A percentile compares a stretch with the other conserved stretches of the same genome.
Conservation (phyloP, 31 red algal genomes). For the Porphyra umbilicalis region DNA sequence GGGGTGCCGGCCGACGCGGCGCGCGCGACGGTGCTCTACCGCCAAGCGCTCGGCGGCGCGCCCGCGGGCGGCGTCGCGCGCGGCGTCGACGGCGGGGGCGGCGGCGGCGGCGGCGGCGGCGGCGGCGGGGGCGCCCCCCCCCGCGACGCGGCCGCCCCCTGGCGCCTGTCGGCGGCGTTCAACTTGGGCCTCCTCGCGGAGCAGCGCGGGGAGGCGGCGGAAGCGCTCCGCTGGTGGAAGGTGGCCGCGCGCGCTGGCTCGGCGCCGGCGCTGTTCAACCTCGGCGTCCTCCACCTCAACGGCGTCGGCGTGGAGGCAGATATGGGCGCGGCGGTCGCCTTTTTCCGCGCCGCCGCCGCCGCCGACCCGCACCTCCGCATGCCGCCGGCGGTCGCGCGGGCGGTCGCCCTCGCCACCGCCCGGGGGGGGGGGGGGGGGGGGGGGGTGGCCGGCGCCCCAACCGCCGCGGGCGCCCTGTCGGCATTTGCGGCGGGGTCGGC, state of each 20-base stretch:
- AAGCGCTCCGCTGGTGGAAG: slow-evolving; percentile 66
- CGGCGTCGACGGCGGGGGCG: slow-evolving; percentile 22
- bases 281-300: slow-evolving; percentile 68
- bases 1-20: slow-evolving; percentile 43
- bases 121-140: slow-evolving; percentile 10
- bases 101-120: slow-evolving; percentile 24
- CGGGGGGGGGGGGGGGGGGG: not conserved
- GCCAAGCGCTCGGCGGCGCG: slow-evolving; percentile 29
- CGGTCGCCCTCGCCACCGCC: not conserved
- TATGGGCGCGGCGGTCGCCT: slow-evolving; percentile 26
- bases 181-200: slow-evolving; percentile 61
- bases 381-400: not conserved
- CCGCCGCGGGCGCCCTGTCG: not conserved
- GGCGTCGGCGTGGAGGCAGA: slow-evolving; percentile 63
- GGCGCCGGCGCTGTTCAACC: slow-evolving; percentile 61
- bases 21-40: slow-evolving; percentile 31
- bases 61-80: slow-evolving; percentile 20
- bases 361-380: slow-evolving; percentile 28
- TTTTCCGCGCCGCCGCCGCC: slow-evolving; percentile 33
- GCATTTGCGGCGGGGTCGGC: not conserved
- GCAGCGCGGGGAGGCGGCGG: slow-evolving; percentile 18
- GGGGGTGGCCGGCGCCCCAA: not conserved
- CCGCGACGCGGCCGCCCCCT: not conserved
- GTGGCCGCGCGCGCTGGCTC: slow-evolving; percentile 35
- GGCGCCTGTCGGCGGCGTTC: slow-evolving; percentile 24